Evolutionary conservation across 495 filamentous ascomycete genomes (phyloP), one percentile per base, ranked within the genome.

Genomic region (Cladorrhinum samala): DNA sequence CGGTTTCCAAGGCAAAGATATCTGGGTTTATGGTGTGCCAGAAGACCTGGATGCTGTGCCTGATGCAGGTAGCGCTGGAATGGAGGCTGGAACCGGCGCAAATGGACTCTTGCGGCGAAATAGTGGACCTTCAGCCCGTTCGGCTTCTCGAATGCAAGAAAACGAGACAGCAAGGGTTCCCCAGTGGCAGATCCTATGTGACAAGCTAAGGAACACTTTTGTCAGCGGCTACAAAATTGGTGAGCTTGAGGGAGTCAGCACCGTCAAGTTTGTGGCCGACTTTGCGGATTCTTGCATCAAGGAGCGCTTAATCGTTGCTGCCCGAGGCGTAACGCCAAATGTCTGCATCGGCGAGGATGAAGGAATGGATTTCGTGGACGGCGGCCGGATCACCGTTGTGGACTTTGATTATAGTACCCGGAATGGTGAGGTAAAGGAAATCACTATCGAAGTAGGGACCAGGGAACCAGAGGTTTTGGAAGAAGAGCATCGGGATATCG

Each of bases 21-120:
- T 94, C 4, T 93, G 87, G 85, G 60, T 93, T 3, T 92, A 92
- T 68, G 88, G 88, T 27, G 66, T 94, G 27, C 89, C 89, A 1
- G 83, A 85, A 57, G 80, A 84, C 53, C 68, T 92, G 13, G 86
- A 90, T 60, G 76, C 80, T 13, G 60, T 73, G 7, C 68, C 73
- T 13, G 74, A 76, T 30, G 24, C 49, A 5, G 47, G 62, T 4
- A 65, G 59, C 46, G 52, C 61, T 7, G 46, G 43, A 41, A 54
- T 54, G 38, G 74, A 66, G 33, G 61, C 51, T 46, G 53, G 60
- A 46, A 61, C 54, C 23, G 54, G 24, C 59, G 24, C 66, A 21
- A 50, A 23, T 50, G 51, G 57, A 3, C 46, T 74, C 16, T 55
- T 67, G 9, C 67, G 73, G 24, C 66, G 69, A 42, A 75, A 72